Evolutionary conservation across 225 moss, liverwort and hornwort genomes (phyloP).

Genomic region (Polytrichum commune): DNA sequence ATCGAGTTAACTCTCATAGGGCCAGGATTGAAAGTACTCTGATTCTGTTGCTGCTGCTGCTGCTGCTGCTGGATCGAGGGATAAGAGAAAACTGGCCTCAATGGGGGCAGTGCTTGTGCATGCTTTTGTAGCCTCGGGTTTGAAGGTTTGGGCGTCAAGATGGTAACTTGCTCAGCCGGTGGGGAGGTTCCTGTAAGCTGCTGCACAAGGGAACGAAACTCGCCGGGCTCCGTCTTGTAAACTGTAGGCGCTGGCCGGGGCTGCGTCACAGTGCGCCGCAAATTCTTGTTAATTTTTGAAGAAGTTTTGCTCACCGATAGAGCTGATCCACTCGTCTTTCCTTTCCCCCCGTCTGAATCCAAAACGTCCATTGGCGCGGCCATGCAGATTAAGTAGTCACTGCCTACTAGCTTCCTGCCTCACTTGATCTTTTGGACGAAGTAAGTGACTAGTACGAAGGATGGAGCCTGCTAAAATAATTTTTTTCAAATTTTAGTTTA

Average conservation of each 20-base stretch:
- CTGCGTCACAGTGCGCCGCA: slow-evolving; percentile 47
- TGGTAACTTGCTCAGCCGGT: slow-evolving; percentile 23
- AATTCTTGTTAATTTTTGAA: slow-evolving; percentile 46
- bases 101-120: slow-evolving; percentile 41
- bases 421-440: background rate
- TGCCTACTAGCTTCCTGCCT: background rate
- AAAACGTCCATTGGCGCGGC: slow-evolving; percentile 45
- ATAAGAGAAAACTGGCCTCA: slow-evolving; percentile 44
- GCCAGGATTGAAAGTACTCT: slow-evolving; percentile 43
- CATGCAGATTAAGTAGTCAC: slow-evolving; percentile 9
- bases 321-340: slow-evolving; percentile 21
- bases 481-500: too few species aligned
- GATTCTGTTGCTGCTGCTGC: slow-evolving; percentile 1
- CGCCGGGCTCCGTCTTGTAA: slow-evolving; percentile 55
- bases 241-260: slow-evolving; percentile 55
- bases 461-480: too few species aligned
- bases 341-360: slow-evolving; percentile 39
- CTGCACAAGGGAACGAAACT: slow-evolving; percentile 54
- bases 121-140: slow-evolving; percentile 47
- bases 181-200: slow-evolving; percentile 54
- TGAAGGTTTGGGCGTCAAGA: slow-evolving; percentile 40
- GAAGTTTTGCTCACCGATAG: slow-evolving; percentile 46
- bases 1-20: slow-evolving; percentile 24
- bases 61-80: background rate
- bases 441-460: too few species aligned